phyloP scores from a whole-genome alignment of 257 asterid genomes.

The Solanum clarkiae region DNA sequence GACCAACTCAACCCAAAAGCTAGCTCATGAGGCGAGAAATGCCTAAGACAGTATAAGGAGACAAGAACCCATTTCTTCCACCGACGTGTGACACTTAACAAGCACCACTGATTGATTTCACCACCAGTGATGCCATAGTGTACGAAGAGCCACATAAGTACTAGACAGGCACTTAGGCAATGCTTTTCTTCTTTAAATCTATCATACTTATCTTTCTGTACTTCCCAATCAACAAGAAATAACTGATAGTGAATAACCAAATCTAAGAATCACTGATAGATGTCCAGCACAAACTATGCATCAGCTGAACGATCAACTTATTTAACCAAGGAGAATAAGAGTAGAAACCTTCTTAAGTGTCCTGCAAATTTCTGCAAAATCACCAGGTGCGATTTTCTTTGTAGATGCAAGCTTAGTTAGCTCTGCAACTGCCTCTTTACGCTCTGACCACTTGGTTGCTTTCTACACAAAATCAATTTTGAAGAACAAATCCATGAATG shows the following conservation, averaged over 20 bases:
- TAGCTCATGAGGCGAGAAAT: neutral
- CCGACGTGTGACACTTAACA: neutral
- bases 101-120: neutral
- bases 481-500: conserved; percentile 6
- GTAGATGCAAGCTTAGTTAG: conserved; percentile 95
- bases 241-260: neutral
- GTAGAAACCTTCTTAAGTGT: conserved; percentile 71
- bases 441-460: conserved; percentile 98
- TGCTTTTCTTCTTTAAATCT: neutral
- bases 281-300: neutral
- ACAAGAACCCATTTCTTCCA: neutral
- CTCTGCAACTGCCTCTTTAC: conserved; percentile 96
- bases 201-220: neutral
- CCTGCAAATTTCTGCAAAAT: conserved; percentile 89
- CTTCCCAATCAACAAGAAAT: neutral
- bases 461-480: conserved; percentile 35
- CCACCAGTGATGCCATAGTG: neutral
- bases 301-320: neutral
- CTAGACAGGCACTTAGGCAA: neutral
- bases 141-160: neutral
- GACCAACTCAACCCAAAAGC: neutral
- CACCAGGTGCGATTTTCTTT: conserved; percentile 93
- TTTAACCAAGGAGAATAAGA: neutral
- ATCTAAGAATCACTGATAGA: neutral
- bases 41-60: neutral